A percentile compares a stretch with the other conserved stretches of the same genome.
These are phyloP conservation scores for Cocos nucifera DNA, from an alignment of 176 grass and related monocot genomes.

Conservation along the genomic window DNA sequence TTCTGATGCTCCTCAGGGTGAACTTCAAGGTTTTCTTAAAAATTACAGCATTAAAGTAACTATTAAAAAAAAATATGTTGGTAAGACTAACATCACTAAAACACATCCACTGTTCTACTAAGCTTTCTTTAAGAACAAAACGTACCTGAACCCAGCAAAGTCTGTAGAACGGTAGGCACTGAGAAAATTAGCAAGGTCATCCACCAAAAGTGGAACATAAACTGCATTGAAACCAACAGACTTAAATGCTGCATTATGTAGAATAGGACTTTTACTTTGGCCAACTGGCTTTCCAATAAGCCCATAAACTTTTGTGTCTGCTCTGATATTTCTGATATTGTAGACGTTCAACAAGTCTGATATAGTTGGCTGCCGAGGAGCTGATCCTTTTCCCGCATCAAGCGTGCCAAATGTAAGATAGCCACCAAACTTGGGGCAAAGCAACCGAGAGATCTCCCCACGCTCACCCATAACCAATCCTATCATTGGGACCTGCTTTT, in stretches of 20 bases:
- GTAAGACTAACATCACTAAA: not conserved
- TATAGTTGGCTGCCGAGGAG: conserved; percentile 55
- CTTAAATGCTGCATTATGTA: conserved; percentile 86
- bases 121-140: not conserved
- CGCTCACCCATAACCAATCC: conserved; percentile 93
- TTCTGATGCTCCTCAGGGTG: no score
- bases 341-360: conserved; percentile 76
- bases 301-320: conserved; percentile 80
- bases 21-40: no score
- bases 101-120: conserved; percentile 1
- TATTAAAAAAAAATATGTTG: no score
- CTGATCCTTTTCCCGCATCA: conserved; percentile 60
- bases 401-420: conserved; percentile 90
- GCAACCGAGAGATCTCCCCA: conserved; percentile 76
- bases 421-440: conserved; percentile 89
- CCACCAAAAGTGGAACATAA: conserved; percentile 92
- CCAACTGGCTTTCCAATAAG: conserved; percentile 85
- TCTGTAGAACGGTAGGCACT: conserved; percentile 79
- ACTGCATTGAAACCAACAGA: conserved; percentile 78
- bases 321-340: conserved; percentile 54
- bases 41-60: no score
- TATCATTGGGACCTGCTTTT: conserved; percentile 86
- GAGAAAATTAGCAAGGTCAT: conserved; percentile 77
- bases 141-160: conserved; percentile 95
- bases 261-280: conserved; percentile 91